These are phyloP conservation scores for Brassica incana DNA, from an alignment of 345 rosid genomes.

Conservation along the genomic window DNA sequence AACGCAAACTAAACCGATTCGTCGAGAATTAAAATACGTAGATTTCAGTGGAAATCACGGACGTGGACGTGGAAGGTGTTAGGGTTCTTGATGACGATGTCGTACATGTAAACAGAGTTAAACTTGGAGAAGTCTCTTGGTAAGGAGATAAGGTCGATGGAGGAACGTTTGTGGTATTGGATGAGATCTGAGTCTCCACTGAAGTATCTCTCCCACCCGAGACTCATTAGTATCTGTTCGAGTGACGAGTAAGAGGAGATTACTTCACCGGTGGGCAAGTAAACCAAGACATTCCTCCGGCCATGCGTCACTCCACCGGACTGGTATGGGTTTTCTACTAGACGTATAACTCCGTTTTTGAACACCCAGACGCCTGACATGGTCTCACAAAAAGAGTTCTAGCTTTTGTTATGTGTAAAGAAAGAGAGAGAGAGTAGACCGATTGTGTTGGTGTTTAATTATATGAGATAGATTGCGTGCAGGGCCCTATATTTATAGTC, in stretches of 20 bases:
- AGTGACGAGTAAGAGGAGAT: constrained; percentile 61
- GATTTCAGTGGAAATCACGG: constrained; percentile 40
- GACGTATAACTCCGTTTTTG: constrained; percentile 56
- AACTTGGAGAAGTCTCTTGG: constrained; percentile 79
- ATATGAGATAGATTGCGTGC: constrained; percentile 14
- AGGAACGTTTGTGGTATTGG: constrained; percentile 72
- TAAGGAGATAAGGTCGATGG: constrained; percentile 78
- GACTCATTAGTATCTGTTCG: constrained; percentile 55
- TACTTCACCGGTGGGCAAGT: constrained; percentile 59
- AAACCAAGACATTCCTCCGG: constrained; percentile 56
- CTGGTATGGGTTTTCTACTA: constrained; percentile 56
- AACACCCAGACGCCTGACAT: constrained; percentile 84
- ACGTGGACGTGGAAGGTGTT: constrained; percentile 57
- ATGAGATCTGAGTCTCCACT: constrained; percentile 51
- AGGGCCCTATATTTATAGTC: constrained; percentile 28
- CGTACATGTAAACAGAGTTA: constrained; percentile 73
- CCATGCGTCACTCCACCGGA: constrained; percentile 37
- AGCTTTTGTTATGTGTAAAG: not conserved
- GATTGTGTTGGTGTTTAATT: constrained; percentile 21
- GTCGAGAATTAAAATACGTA: not conserved
- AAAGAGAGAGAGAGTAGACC: not conserved
- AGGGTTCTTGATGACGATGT: constrained; percentile 75
- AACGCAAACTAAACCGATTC: constrained; percentile 8
- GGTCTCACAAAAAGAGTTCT: not conserved
- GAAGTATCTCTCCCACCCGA: constrained; percentile 86